These are phyloP conservation scores for Talaromyces amestolkiae DNA, from an alignment of 2,329 filamentous ascomycete species.

Conservation along the genomic window DNA sequence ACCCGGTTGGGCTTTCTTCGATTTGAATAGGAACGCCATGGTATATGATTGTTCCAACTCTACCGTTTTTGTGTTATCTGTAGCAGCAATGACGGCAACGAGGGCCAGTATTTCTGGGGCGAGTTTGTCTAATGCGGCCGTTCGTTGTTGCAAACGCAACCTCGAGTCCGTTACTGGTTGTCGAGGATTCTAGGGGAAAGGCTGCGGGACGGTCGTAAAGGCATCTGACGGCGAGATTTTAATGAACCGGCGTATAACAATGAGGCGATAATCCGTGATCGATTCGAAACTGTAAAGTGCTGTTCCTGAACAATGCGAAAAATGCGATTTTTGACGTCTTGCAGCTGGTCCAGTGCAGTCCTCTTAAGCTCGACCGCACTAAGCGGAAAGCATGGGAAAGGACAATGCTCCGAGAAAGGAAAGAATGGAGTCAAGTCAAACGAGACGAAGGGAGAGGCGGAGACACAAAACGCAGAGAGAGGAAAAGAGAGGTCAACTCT, in stretches of 20 bases:
- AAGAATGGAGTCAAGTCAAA: neutral
- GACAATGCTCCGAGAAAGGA: neutral
- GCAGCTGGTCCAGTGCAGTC: slow-evolving; percentile 7
- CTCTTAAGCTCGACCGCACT: slow-evolving; percentile 15
- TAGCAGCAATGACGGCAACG: neutral
- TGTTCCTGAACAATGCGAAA: neutral
- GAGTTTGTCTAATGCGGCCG: neutral
- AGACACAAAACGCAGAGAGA: neutral
- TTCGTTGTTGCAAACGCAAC: neutral
- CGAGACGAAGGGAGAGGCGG: neutral
- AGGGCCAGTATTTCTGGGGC: neutral
- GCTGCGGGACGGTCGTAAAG: neutral
- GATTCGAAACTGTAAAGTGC: neutral
- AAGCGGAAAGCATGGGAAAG: slow-evolving; percentile 16
- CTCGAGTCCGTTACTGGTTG: slow-evolving; percentile 2
- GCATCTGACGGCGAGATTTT: neutral
- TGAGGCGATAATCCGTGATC: neutral
- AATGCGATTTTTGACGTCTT: neutral
- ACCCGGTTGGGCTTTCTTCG: slow-evolving; percentile 68
- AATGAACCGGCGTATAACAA: neutral
- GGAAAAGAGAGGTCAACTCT: slow-evolving; percentile 15
- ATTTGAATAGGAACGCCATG: slow-evolving; percentile 83
- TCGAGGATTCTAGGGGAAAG: neutral
- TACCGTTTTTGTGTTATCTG: neutral
- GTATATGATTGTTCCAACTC: neutral